Evolutionary conservation across 2,329 filamentous ascomycete species (phyloP), one percentile per base, ranked within the genome.

Genomic region (Trichophyton simii): DNA sequence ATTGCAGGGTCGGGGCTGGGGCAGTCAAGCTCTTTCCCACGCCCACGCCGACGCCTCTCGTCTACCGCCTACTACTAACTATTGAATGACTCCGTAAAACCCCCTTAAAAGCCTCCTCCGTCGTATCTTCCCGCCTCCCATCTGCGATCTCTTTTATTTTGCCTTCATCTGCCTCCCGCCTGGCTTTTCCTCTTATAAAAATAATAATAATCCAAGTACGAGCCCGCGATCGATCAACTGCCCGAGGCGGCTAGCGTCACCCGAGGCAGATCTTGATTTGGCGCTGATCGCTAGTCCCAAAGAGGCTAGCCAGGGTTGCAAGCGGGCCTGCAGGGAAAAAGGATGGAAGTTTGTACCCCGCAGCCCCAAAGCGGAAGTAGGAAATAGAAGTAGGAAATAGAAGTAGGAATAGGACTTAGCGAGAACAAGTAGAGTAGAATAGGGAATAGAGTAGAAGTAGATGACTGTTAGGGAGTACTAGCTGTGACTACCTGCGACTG

Each of bases 211-310:
- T 8, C 6, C 6, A 7, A 38, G 34, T 38, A 38, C 34, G 34
- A 38, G 34, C 34, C 34, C 9, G 28, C 34, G 50, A 28, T 28
- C 28, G 50, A 55, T 36, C 28, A n/a, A 8, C 50, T 55, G n/a
- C 31, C 50, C 28, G 9, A 55, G 34, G 31, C 50, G 50, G 50
- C 50, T 55, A 55, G 50, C 46, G 46, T 50, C 46, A 28, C 2
- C 46, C 46, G 50, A 22, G 4, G 34, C 28, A 55, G 50, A 55
- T 55, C 50, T 50, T 55, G 50, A 55, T 55, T 50, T 50, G 46
- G 13, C 13, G 50, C 7, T 13, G 50, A 55, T 55, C 50, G 25
- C 28, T 50, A 22, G 13, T 13, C 46, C 46, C 1, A 15, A 50
- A 20, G 13, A 15, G 22, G 46, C 34, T 38, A 38, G 34, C 2